phyloP scores from a whole-genome alignment of 768 basidiomycete genomes.

The Termitomyces sp. region DNA sequence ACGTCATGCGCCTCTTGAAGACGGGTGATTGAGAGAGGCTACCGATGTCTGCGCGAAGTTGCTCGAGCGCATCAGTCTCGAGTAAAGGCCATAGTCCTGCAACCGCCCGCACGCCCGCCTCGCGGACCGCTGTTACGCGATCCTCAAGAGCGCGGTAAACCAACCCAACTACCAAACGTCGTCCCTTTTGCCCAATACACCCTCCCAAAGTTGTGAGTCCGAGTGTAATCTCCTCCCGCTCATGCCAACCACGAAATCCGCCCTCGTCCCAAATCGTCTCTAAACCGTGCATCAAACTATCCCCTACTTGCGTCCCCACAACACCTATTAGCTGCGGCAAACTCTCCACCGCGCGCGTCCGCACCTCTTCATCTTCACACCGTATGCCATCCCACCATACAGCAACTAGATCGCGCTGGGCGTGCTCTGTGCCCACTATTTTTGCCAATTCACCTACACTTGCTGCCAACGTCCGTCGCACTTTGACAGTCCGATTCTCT shows the following conservation, averaged over 20 bases:
- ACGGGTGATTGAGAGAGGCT: conserved; percentile 39
- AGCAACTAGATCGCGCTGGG: conserved; percentile 60
- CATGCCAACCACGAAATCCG: conserved; percentile 67
- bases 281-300: conserved; percentile 38
- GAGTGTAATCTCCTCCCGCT: conserved; percentile 64
- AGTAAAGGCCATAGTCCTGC: background rate
- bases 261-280: conserved; percentile 52
- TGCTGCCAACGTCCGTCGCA: conserved; percentile 78
- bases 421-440: conserved; percentile 69
- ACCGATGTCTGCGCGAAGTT: conserved; percentile 35
- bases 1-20: conserved; percentile 70
- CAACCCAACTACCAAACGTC: conserved; percentile 46
- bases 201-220: conserved; percentile 45
- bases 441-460: conserved; percentile 86
- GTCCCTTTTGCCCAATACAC: conserved; percentile 32
- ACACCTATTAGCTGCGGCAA: conserved; percentile 50
- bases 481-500: conserved; percentile 50
- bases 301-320: conserved; percentile 43
- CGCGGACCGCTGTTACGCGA: conserved; percentile 78
- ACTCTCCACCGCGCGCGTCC: conserved; percentile 66
- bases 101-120: conserved; percentile 63
- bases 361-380: conserved; percentile 62
- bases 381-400: conserved; percentile 63
- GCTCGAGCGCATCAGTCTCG: conserved; percentile 21
- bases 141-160: conserved; percentile 66